phyloP scores from a whole-genome alignment of 192 early-diverging fungal species.

The Chytriomyces hyalinus region DNA sequence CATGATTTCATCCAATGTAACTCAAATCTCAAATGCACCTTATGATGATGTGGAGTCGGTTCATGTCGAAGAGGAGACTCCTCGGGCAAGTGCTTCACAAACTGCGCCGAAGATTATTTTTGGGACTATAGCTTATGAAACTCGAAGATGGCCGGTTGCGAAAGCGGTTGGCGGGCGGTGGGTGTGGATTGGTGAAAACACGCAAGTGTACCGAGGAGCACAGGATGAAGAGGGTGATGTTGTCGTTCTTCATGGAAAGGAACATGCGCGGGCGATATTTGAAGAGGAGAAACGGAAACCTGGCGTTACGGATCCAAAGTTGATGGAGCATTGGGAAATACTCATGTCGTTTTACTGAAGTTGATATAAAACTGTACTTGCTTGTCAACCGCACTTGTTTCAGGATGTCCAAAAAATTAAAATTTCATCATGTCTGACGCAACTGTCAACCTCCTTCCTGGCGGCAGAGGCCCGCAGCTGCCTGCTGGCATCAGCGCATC shows the following conservation, averaged over 20 bases:
- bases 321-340: slow-evolving; percentile 1
- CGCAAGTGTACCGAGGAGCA: background rate
- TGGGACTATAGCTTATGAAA: background rate
- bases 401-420: background rate
- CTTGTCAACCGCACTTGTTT: background rate
- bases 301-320: background rate
- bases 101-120: background rate
- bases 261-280: background rate
- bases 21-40: background rate
- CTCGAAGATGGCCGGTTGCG: slow-evolving; percentile 8
- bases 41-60: background rate
- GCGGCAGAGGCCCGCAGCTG: background rate
- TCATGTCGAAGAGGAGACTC: background rate
- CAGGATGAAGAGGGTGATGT: background rate
- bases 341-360: background rate
- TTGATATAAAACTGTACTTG: background rate
- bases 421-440: background rate
- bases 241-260: background rate
- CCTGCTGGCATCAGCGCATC: background rate
- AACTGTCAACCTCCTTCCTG: background rate
- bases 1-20: background rate
- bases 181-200: slow-evolving; percentile 9
- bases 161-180: background rate
- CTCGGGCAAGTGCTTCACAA: background rate
- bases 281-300: background rate